These are phyloP conservation scores for Fusarium sp. DNA, from an alignment of 2,329 filamentous ascomycete genomes.

Conservation along the genomic window DNA sequence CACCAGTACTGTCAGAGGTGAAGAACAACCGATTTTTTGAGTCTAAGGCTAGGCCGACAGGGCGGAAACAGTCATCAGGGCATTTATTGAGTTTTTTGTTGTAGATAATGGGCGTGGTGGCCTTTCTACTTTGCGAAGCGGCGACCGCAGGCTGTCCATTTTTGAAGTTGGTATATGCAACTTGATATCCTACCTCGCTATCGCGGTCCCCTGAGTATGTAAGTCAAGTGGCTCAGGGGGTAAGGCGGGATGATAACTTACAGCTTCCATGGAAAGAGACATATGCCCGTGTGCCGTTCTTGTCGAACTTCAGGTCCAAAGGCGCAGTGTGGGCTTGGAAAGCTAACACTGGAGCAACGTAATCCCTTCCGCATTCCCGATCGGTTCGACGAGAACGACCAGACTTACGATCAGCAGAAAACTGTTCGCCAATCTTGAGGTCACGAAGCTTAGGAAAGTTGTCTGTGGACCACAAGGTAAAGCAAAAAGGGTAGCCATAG, in stretches of 20 bases:
- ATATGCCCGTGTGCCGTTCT: slow-evolving; percentile 68
- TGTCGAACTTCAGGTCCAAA: slow-evolving; percentile 75
- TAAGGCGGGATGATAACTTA: slow-evolving; percentile 49
- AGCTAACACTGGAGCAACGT: slow-evolving; percentile 65
- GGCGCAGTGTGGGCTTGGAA: slow-evolving; percentile 76
- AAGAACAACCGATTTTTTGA: slow-evolving; percentile 68
- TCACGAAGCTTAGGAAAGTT: slow-evolving; percentile 54
- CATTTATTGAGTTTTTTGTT: slow-evolving; percentile 66
- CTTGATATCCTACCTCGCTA: slow-evolving; percentile 59
- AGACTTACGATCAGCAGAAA: slow-evolving; percentile 50
- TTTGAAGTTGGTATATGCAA: slow-evolving; percentile 56
- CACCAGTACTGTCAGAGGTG: slow-evolving; percentile 71
- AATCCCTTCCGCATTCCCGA: slow-evolving; percentile 56
- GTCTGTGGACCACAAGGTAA: slow-evolving; percentile 70
- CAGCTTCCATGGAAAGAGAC: slow-evolving; percentile 80
- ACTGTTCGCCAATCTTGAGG: slow-evolving; percentile 63
- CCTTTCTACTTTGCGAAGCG: slow-evolving; percentile 56
- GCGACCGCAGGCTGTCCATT: slow-evolving; percentile 57
- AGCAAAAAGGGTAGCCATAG: slow-evolving; percentile 79
- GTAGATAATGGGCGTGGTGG: slow-evolving; percentile 64
- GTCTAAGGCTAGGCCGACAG: slow-evolving; percentile 68
- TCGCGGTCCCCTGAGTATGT: slow-evolving; percentile 54
- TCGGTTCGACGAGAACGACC: slow-evolving; percentile 54
- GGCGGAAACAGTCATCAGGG: slow-evolving; percentile 70
- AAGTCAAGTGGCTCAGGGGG: neutral